phyloP scores from a whole-genome alignment of 2,329 filamentous ascomycete species.

The Xenoacremonium recifei region DNA sequence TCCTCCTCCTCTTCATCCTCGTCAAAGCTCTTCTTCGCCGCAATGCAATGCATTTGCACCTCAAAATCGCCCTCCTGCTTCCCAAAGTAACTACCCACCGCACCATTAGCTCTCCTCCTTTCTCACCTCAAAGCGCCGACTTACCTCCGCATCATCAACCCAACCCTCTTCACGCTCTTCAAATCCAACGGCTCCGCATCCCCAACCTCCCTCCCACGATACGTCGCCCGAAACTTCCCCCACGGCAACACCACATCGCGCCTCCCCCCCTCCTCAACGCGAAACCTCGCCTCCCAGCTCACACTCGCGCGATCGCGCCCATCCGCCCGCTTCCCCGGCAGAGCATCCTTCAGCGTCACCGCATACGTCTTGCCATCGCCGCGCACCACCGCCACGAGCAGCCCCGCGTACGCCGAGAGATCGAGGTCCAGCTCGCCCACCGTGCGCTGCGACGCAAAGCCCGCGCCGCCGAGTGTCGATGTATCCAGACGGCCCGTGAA shows the following conservation, averaged over 20 bases:
- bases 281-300: constrained; percentile 74
- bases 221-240: constrained; percentile 67
- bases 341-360: constrained; percentile 69
- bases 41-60: constrained; percentile 29
- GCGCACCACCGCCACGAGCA: constrained; percentile 52
- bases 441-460: constrained; percentile 78
- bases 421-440: constrained; percentile 60
- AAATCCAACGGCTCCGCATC: constrained; percentile 60
- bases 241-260: constrained; percentile 58
- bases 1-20: constrained; percentile 23
- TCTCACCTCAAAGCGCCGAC: constrained; percentile 12
- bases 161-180: constrained; percentile 62
- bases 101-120: neutral
- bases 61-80: constrained; percentile 67
- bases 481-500: constrained; percentile 74
- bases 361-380: constrained; percentile 66
- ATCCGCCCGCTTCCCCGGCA: constrained; percentile 56
- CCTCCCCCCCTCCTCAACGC: constrained; percentile 24
- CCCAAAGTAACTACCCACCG: constrained; percentile 65
- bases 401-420: constrained; percentile 59
- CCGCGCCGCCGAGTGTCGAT: constrained; percentile 72
- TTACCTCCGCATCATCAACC: constrained; percentile 80
- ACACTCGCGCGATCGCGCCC: constrained; percentile 70
- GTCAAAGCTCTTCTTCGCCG: constrained; percentile 19
- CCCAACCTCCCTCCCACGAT: constrained; percentile 64